Evolutionary conservation across 2,329 filamentous ascomycete species (phyloP).

Genomic region (Calonectria pseudoturangicola): DNA sequence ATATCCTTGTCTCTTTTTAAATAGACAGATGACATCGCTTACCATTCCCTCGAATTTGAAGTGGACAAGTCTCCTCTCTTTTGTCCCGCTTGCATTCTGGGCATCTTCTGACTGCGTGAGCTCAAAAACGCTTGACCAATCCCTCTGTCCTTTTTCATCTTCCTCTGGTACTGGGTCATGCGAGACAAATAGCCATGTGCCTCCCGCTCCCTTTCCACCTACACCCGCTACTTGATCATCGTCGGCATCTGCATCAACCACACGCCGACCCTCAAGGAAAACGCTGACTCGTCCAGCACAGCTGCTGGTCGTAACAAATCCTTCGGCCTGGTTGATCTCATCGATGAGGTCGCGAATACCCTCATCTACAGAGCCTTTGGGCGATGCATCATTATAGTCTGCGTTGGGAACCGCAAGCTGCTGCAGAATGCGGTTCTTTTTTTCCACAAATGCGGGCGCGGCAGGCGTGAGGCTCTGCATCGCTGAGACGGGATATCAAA

Average conservation of each 20-base stretch:
- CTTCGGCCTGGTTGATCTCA: conserved; percentile 83
- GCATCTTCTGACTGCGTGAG: conserved; percentile 52
- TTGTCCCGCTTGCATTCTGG: conserved; percentile 50
- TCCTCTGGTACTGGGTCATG: conserved; percentile 79
- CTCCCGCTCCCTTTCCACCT: conserved; percentile 90
- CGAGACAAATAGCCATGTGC: conserved; percentile 90
- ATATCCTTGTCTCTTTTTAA: conserved; percentile 8
- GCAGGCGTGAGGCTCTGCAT: conserved; percentile 59
- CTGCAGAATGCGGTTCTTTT: conserved; percentile 83
- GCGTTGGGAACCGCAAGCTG: conserved; percentile 80
- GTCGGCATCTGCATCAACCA: conserved; percentile 44
- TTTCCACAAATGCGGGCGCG: conserved; percentile 69
- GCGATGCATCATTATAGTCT: conserved; percentile 88
- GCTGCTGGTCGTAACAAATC: conserved; percentile 93
- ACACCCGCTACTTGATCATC: conserved; percentile 71
- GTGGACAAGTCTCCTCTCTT: conserved; percentile 76
- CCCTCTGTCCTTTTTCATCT: conserved; percentile 53
- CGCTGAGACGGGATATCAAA: conserved; percentile 31
- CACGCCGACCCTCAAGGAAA: conserved; percentile 86
- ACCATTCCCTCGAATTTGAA: conserved; percentile 98
- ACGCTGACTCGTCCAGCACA: conserved; percentile 92
- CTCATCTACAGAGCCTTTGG: conserved; percentile 90
- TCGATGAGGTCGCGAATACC: conserved; percentile 86
- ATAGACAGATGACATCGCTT: conserved; percentile 59
- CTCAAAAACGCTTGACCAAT: conserved; percentile 57